phyloP scores from a whole-genome alignment of 345 rosid species.

The Rhodamnia argentea region DNA sequence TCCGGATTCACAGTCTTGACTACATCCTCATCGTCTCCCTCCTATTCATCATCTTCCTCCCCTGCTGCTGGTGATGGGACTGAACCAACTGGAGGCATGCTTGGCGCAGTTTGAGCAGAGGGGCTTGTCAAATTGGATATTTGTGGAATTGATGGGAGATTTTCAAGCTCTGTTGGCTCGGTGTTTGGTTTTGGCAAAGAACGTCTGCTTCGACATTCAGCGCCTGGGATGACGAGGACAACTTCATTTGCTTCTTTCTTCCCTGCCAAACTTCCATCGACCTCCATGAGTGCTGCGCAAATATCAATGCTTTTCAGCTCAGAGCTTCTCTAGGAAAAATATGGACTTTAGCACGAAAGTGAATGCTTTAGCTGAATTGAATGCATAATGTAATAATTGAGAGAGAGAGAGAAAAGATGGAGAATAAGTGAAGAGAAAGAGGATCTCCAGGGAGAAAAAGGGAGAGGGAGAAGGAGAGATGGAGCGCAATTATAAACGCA shows the following conservation, averaged over 20 bases:
- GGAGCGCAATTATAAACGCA: no score
- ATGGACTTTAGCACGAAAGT: background rate
- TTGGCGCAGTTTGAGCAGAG: no score
- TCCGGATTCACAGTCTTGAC: constrained; percentile 5
- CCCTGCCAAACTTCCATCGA: background rate
- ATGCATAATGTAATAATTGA: no score
- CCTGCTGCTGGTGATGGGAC: constrained; percentile 16
- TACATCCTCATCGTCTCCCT: constrained; percentile 9
- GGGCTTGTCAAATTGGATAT: background rate
- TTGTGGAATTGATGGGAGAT: background rate
- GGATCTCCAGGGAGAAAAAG: no score
- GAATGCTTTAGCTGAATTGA: background rate
- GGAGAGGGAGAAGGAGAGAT: background rate
- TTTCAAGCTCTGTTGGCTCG: background rate
- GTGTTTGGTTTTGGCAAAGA: background rate
- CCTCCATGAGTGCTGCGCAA: background rate
- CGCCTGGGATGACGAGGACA: background rate
- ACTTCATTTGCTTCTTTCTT: background rate
- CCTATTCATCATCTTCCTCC: constrained; percentile 7
- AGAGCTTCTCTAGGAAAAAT: background rate
- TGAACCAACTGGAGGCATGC: no score
- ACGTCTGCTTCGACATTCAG: background rate
- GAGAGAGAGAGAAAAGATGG: background rate
- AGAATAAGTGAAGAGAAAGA: no score
- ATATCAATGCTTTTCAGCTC: background rate